Percentiles rank a stretch among this genome's conserved stretches.
Evolutionary conservation across 2,329 filamentous ascomycete genomes (phyloP).

Genomic region (Hymenoscyphus linearis): DNA sequence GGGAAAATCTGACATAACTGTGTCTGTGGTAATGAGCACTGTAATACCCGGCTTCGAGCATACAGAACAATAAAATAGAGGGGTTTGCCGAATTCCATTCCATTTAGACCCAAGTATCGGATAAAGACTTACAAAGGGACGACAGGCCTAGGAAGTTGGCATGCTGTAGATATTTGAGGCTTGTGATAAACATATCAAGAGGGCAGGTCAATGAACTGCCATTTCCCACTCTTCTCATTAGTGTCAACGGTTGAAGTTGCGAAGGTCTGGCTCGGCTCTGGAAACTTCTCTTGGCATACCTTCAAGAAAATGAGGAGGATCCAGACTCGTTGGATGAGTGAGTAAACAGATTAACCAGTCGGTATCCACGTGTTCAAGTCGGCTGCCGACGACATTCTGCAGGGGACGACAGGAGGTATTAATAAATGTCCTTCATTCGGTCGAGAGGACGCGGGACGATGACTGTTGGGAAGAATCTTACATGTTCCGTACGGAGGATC

Average conservation of each 20-base stretch:
- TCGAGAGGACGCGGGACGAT: not conserved
- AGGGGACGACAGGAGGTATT: not conserved
- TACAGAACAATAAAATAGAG: not conserved
- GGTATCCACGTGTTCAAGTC: not conserved
- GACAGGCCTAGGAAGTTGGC: not conserved
- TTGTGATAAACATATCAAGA: not conserved
- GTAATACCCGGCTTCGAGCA: not conserved
- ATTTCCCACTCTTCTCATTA: not conserved
- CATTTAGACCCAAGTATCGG: not conserved
- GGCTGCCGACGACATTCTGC: not conserved
- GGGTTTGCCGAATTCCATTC: not conserved
- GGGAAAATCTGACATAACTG: not conserved
- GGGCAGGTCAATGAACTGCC: not conserved
- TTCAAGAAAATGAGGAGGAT: not conserved
- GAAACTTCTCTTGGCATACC: not conserved
- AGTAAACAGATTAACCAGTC: not conserved
- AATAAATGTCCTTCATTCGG: not conserved
- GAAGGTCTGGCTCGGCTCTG: not conserved
- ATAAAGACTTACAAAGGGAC: not conserved
- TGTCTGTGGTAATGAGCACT: not conserved
- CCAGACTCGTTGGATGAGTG: not conserved
- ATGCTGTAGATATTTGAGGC: not conserved
- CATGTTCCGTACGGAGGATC: not conserved
- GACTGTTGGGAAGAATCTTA: not conserved
- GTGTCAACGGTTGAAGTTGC: not conserved